Base-by-base conservation (phyloP, 768 basidiomycete genomes). In the Lyophyllum shimeji region DNA sequence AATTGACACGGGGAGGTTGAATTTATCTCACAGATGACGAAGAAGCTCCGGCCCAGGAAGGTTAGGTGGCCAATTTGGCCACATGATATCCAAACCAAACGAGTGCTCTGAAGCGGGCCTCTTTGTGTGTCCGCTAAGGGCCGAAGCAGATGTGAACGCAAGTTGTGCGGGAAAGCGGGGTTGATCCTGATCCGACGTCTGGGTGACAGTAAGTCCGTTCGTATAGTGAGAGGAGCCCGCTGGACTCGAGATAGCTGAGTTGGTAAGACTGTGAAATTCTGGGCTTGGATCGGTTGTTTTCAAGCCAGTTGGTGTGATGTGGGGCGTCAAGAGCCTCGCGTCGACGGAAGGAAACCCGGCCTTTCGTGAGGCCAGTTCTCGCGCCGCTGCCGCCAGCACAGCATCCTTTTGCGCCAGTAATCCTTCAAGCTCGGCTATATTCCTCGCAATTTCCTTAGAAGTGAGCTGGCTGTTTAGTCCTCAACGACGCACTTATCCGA, bases 31-130 rank as follows among this genome's bases (percentile, higher is more conserved):
- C 87, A 91, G 69, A 64, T 90, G 87, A 40, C 80, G 78, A 11
- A 90, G 70, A 33, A 89, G 69, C 25, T 82, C 80, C 7, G 82
- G 81, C n/a, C 72, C 70, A 15, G 90, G 89, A 29, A 92, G 73
- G 47, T 81, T 71, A 15, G 70, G 70, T 1, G 90, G 86, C 86
- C 89, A 90, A 58, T 74, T 78, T 7, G 77, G 71, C 80, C 79
- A 82, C 50, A 78, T 66, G 31, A 82, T 55, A 57, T 79, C 77
- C 24, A 76, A 62, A 23, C 69, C 72, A 37, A 62, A 65, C 8
- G 69, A 63, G 58, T 34, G 53, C 24, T 40, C 62, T 40, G 45
- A 23, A 33, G 53, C 49, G 47, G 50, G n/a, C n/a, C 53, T 44
- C 12, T 62, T 56, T 34, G 62, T 53, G n/a, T 63, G 54, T 5